Evolutionary conservation across 2,329 filamentous ascomycete species (phyloP).

Genomic region (Thelonectria rubi): DNA sequence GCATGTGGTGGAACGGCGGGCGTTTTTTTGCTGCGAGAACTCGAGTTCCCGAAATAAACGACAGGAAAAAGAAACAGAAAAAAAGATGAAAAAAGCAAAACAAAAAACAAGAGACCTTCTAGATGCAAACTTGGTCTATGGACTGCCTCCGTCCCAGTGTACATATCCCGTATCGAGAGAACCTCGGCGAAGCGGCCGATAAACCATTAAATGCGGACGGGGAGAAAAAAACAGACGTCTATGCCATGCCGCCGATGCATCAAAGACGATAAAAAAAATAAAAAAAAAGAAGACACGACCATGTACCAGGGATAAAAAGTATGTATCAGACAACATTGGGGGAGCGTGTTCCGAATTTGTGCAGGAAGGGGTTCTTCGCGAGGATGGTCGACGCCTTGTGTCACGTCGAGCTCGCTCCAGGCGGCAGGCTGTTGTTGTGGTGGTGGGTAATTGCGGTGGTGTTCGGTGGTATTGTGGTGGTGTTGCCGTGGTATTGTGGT

Average conservation of each 20-base stretch:
- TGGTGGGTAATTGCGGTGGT: too few species aligned
- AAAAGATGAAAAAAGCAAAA: slow-evolving; percentile 14
- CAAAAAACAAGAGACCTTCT: slow-evolving; percentile 32
- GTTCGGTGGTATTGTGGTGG: too few species aligned
- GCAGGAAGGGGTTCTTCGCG: slow-evolving; percentile 7
- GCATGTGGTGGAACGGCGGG: background rate
- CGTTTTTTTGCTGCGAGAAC: slow-evolving; percentile 11
- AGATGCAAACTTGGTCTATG: slow-evolving; percentile 39
- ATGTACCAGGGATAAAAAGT: slow-evolving; percentile 9
- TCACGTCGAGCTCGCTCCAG: slow-evolving; percentile 12
- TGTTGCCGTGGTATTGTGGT: too few species aligned
- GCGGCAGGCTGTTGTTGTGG: slow-evolving; percentile 23
- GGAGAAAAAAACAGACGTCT: slow-evolving; percentile 9
- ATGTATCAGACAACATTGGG: slow-evolving; percentile 18
- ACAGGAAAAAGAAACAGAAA: slow-evolving; percentile 7
- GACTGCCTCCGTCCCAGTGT: slow-evolving; percentile 34
- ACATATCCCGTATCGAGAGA: slow-evolving; percentile 26
- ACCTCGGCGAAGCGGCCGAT: slow-evolving; percentile 15
- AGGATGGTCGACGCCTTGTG: slow-evolving; percentile 11
- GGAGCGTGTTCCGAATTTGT: slow-evolving; percentile 12
- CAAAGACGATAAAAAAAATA: slow-evolving; percentile 26
- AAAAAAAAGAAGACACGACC: background rate
- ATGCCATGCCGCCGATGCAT: slow-evolving; percentile 34
- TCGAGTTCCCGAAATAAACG: slow-evolving; percentile 4
- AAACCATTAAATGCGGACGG: slow-evolving; percentile 26